These are phyloP conservation scores for Panus rudis DNA, from an alignment of 768 basidiomycete species.

Conservation along the genomic window DNA sequence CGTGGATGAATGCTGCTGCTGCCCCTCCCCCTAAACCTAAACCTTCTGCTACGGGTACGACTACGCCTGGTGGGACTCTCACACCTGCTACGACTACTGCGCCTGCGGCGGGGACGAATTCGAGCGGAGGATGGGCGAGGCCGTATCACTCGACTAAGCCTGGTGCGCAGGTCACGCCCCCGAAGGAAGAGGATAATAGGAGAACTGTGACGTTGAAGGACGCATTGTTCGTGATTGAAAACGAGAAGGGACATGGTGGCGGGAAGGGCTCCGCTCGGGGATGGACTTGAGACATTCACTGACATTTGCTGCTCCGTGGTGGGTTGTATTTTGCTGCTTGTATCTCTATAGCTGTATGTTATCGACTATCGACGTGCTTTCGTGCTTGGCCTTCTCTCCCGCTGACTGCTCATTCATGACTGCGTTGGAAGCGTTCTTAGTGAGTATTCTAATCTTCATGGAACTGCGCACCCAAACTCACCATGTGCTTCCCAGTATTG, in stretches of 20 bases:
- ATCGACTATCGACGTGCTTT: too few relatives aligned
- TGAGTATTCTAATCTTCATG: too few relatives aligned
- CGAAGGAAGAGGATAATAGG: conserved; percentile 45
- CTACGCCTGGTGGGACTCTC: conserved; percentile 6
- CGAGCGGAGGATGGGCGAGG: conserved; percentile 45
- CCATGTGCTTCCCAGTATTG: too few relatives aligned
- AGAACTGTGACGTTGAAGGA: conserved; percentile 63
- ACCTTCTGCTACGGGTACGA: conserved; percentile 20
- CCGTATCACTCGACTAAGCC: conserved; percentile 52
- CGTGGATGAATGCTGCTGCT: conserved; percentile 76
- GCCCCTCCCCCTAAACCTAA: conserved; percentile 31
- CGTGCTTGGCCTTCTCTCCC: too few relatives aligned
- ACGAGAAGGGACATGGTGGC: conserved; percentile 77
- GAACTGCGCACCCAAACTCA: too few relatives aligned
- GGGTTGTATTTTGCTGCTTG: too few relatives aligned
- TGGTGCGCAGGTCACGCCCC: conserved; percentile 25
- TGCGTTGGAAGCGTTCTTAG: too few relatives aligned
- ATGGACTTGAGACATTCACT: conserved; percentile 54
- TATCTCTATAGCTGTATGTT: too few relatives aligned
- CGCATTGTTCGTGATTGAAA: conserved; percentile 81
- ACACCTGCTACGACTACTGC: conserved; percentile 28
- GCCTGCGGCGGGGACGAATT: conserved; percentile 17
- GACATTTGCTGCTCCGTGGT: too few relatives aligned
- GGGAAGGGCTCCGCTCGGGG: conserved; percentile 70
- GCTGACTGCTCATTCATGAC: too few relatives aligned